phyloP scores from a whole-genome alignment of 306 rosid species.

The Morella rubra region DNA sequence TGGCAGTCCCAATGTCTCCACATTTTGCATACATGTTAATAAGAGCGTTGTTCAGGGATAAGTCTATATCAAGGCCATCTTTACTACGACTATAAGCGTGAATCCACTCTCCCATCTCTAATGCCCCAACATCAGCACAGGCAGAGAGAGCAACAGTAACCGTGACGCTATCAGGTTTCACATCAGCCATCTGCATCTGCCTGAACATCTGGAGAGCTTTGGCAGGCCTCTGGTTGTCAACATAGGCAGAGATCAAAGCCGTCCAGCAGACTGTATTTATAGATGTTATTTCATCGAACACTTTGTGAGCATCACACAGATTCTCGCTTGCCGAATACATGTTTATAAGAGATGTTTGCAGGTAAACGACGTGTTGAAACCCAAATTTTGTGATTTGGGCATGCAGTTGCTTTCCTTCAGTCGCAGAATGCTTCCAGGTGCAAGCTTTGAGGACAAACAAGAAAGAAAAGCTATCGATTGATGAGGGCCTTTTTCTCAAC shows the following conservation, averaged over 20 bases:
- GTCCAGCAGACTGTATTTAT: conserved; percentile 51
- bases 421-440: conserved; percentile 26
- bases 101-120: conserved; percentile 54
- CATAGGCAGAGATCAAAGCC: conserved; percentile 58
- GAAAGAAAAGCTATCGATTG: conserved; percentile 49
- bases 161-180: conserved; percentile 50
- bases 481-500: conserved; percentile 28
- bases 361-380: conserved; percentile 35
- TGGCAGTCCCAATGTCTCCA: conserved; percentile 39
- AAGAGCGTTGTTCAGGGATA: conserved; percentile 53
- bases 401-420: conserved; percentile 48
- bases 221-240: conserved; percentile 42
- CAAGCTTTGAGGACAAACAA: conserved; percentile 51
- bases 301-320: conserved; percentile 31
- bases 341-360: conserved; percentile 51
- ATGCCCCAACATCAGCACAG: conserved; percentile 53
- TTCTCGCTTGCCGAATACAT: conserved; percentile 29
- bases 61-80: conserved; percentile 29
- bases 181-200: conserved; percentile 46
- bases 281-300: conserved; percentile 46
- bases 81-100: conserved; percentile 30
- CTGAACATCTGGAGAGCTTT: conserved; percentile 47
- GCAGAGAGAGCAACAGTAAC: conserved; percentile 55
- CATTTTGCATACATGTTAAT: conserved; percentile 58
- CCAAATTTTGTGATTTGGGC: conserved; percentile 47